phyloP scores from a whole-genome alignment of 2,329 filamentous ascomycete genomes.

The Fusarium sp. region DNA sequence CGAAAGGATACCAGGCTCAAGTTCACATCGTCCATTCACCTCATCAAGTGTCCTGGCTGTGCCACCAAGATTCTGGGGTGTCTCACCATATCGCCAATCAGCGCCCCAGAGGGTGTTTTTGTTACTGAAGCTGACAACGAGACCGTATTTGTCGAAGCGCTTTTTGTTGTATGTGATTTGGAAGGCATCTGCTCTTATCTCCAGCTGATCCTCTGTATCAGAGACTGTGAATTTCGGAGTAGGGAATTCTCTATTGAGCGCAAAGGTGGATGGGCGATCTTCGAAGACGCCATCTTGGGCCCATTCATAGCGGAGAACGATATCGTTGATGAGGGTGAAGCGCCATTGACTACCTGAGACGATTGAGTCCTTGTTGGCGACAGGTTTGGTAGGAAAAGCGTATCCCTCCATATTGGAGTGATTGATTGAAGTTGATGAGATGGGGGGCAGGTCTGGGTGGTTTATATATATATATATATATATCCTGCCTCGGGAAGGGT shows the following conservation, averaged over 20 bases:
- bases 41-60: conserved; percentile 65
- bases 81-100: conserved; percentile 57
- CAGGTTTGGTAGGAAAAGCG: conserved; percentile 25
- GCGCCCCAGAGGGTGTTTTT: conserved; percentile 52
- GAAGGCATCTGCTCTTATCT: conserved; percentile 65
- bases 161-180: conserved; percentile 68
- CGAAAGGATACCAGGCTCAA: conserved; percentile 62
- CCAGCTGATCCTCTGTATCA: conserved; percentile 56
- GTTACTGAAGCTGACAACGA: conserved; percentile 56
- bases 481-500: neutral
- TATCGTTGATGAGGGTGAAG: conserved; percentile 67
- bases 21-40: conserved; percentile 58
- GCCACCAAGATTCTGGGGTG: conserved; percentile 52
- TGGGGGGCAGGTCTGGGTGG: neutral
- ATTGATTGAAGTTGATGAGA: neutral
- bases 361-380: conserved; percentile 25
- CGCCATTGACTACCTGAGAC: conserved; percentile 56
- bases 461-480: neutral
- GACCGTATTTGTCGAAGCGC: conserved; percentile 60
- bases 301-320: conserved; percentile 70
- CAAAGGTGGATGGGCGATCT: conserved; percentile 69
- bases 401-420: conserved; percentile 34
- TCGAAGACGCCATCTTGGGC: conserved; percentile 67
- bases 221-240: conserved; percentile 57
- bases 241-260: conserved; percentile 60